Evolutionary conservation across 805 yeast genomes (phyloP), one percentile per base, ranked within the genome.

Genomic region (Barnettozyma pratensis): DNA sequence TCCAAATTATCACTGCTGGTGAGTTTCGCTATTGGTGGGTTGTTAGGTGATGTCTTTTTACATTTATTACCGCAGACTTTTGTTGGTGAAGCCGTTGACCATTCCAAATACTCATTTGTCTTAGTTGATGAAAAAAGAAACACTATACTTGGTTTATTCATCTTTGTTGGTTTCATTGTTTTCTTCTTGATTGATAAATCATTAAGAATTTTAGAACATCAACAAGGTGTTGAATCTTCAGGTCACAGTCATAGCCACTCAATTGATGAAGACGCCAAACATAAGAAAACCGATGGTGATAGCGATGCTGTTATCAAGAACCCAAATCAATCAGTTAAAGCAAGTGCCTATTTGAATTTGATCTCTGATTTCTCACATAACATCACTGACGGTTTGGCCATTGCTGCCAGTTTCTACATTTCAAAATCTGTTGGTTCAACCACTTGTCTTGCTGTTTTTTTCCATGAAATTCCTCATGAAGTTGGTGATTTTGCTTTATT

Each of bases 401-500:
- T 86, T 42, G 77, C 89, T 1, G 77, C 91, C 0, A 76, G 90
- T 6, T 86, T 86, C 61, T 80, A 80, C 63, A 75, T 74, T 41
- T 73, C 83, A 38, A 73, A 75, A 45, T 69, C 65, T 41, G 80
- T 78, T 14, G 94, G 94, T 0, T 78, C 84, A 27, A 74, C 85
- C 3, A 83, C 91, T 0, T 77, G 85, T 26, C 65, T 85, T 36
- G 87, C 91, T 1, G 83, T 85, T 30, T 74, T 85, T 52, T 76
- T 83, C 64, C 94, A 86, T 62, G 94, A 86, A 62, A 77, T 85
- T 43, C 94, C 94, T 6, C 94, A 86, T 61, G 89, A 85, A 60
- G 76, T 86, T 52, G 91, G 92, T 42, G 94, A 86, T 60, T 86
- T 82, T 66, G 91, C 90, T 0, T 68, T 86, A 28, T 68, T 86